Conservation (phyloP, 2,329 filamentous ascomycete genomes). For the Aspergillus neotritici region DNA sequence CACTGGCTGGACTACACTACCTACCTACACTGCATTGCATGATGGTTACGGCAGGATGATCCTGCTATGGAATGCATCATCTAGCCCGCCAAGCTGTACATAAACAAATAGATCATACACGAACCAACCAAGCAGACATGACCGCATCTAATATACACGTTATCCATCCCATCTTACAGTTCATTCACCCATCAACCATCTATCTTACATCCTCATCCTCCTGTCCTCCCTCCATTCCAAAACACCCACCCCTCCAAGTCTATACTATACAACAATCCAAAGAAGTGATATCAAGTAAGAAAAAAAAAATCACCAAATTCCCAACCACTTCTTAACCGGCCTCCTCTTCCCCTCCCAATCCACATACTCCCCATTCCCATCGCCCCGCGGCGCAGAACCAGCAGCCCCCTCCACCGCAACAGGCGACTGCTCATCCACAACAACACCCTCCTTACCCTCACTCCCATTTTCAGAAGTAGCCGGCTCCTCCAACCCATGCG, state of each 20-base stretch:
- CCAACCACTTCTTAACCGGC: slow-evolving; percentile 73
- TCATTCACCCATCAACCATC: no score
- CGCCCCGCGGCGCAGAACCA: slow-evolving; percentile 23
- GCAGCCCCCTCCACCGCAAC: slow-evolving; percentile 23
- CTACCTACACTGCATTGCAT: no score
- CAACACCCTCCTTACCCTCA: slow-evolving; percentile 28
- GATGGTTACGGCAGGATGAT: no score
- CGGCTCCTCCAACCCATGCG: slow-evolving; percentile 67
- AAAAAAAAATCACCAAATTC: slow-evolving; percentile 59
- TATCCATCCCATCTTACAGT: background rate
- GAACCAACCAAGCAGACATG: no score
- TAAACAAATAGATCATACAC: no score
- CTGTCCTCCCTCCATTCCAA: background rate
- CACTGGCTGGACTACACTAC: no score
- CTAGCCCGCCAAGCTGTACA: no score
- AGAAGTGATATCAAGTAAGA: no score
- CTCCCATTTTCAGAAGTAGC: slow-evolving; percentile 31
- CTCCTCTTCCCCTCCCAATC: slow-evolving; percentile 42
- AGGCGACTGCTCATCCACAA: slow-evolving; percentile 33
- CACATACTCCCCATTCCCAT: slow-evolving; percentile 26
- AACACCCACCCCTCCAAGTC: background rate
- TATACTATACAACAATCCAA: background rate
- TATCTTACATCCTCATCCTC: no score
- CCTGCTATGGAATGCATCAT: no score
- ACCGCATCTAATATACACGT: slow-evolving; percentile 7